Base-by-base conservation (phyloP, 148 eudicot genomes). In the Chenopodium album region DNA sequence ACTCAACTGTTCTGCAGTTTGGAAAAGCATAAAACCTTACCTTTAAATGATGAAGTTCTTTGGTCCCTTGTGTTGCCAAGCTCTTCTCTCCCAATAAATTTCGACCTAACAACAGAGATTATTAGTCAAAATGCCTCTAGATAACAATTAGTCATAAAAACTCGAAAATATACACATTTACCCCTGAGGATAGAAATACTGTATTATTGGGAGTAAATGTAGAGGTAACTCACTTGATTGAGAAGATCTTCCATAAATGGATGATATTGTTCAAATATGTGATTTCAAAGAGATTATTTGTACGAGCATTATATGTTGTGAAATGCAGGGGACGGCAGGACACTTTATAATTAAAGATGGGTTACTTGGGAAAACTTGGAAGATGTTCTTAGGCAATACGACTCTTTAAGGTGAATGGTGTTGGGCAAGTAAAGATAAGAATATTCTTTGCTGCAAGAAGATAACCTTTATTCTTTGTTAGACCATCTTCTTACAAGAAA, bases 381-480 rank as follows among this genome's bases (percentile, higher is more conserved):
- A 10, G 52, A 48, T 48, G 52, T 48, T 48, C 52, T 48, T 48
- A 48, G 52, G 52, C 10, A 48, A 48, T 7, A 48, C 9, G 52
- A 12, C 12, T 48, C 52, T 64, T 2, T 34, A 71, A 70, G 31
- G 22, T 46, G 74, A 77, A 29, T 84, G 75, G 78, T 81, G 71
- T 81, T 77, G 75, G 73, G 73, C 86, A 84, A 85, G 82, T 66
- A 73, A 81, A 78, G 84, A 70, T 32, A 23, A 81, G 87, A 85
- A 85, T 85, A 85, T 85, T 50, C 87, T 81, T 85, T 85, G 84
- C 81, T 78, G 84, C 81, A 81, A 52, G 54, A 81, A 52, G 54
- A 77, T 17, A 22, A 54, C 22, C 59, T n/a, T 56, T 83, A 50
- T 81, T 78, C 71, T 59, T 74, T 31, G 28, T 17, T 54, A 71